phyloP scores from a whole-genome alignment of 306 rosid genomes.

The Casuarina glauca region DNA sequence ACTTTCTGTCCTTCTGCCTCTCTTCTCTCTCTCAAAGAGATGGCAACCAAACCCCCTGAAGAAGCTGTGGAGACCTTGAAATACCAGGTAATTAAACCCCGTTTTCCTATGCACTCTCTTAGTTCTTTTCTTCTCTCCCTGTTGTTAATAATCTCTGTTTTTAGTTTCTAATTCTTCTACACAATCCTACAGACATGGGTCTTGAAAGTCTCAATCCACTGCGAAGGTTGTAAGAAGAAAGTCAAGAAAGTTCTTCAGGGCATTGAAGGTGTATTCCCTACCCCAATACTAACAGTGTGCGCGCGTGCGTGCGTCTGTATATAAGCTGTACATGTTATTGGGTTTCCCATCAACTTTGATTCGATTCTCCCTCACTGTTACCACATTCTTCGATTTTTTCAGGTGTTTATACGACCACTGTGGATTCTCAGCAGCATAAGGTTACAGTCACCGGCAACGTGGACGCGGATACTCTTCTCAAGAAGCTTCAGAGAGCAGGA shows the following conservation, averaged over 20 bases:
- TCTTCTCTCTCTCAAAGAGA: conserved; percentile 32
- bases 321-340: background rate
- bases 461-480: conserved; percentile 63
- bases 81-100: conserved; percentile 51
- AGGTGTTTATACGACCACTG: conserved; percentile 75
- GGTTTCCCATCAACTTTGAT: background rate
- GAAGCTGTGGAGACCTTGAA: conserved; percentile 58
- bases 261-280: conserved; percentile 53
- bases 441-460: conserved; percentile 89
- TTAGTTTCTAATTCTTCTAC: conserved; percentile 15
- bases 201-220: conserved; percentile 83
- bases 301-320: background rate
- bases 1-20: conserved; percentile 27
- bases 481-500: conserved; percentile 76
- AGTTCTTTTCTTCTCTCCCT: background rate
- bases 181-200: conserved; percentile 66
- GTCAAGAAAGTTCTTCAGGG: conserved; percentile 82
- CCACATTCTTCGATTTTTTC: background rate
- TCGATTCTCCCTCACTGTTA: background rate
- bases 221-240: conserved; percentile 85
- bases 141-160: background rate
- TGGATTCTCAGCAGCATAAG: conserved; percentile 78
- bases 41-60: conserved; percentile 64
- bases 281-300: background rate
- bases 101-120: background rate